Evolutionary conservation across 2,329 filamentous ascomycete species (phyloP).

Genomic region (Lachnellula subtilissima): DNA sequence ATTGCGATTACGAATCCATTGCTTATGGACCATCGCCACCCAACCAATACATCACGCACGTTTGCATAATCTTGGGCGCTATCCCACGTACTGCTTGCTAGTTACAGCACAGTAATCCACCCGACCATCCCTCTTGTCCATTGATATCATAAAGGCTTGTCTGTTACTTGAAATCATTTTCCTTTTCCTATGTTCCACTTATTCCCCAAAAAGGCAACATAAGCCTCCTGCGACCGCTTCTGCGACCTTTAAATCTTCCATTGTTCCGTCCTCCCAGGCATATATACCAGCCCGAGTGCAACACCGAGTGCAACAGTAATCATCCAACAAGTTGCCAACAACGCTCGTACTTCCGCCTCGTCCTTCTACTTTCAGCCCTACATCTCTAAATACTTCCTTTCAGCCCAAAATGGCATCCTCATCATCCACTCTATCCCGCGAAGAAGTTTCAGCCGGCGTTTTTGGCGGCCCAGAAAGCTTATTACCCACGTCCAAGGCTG

Average conservation of each 20-base stretch:
- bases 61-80: constrained; percentile 18
- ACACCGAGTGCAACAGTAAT: constrained; percentile 4
- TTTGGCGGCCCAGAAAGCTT: constrained; percentile 16
- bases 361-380: neutral
- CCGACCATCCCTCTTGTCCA: neutral
- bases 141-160: neutral
- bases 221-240: neutral
- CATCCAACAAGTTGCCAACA: neutral
- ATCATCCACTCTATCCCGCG: constrained; percentile 5
- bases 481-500: constrained; percentile 15
- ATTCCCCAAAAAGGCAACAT: neutral
- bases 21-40: constrained; percentile 4
- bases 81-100: constrained; percentile 7
- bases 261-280: neutral
- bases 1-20: constrained; percentile 17
- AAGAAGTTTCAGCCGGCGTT: constrained; percentile 13
- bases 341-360: neutral
- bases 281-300: constrained; percentile 6
- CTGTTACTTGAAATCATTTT: neutral
- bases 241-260: neutral
- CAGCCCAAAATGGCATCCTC: constrained; percentile 14
- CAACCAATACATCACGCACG: constrained; percentile 22
- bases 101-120: constrained; percentile 10
- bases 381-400: constrained; percentile 1
- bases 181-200: neutral